Percentiles rank a stretch among this genome's conserved stretches.
These are phyloP conservation scores for Aristolochia contorta DNA, from an alignment of 164 flowering plant genomes.

Conservation along the genomic window DNA sequence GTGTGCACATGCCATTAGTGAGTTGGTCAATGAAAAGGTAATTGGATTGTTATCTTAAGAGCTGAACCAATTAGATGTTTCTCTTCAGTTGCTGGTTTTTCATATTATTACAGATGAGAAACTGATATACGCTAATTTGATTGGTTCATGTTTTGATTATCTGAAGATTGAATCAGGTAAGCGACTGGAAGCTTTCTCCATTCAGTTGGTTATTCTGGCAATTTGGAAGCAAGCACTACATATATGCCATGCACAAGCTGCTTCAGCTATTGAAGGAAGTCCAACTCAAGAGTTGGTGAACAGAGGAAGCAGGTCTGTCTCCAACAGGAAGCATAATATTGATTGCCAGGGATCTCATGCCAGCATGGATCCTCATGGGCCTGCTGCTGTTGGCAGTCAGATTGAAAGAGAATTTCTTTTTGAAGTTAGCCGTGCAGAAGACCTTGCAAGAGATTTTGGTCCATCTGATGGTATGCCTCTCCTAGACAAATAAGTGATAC, in stretches of 20 bases:
- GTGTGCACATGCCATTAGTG: constrained; percentile 72
- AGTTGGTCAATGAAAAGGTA: constrained; percentile 80
- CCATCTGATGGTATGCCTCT: constrained; percentile 48
- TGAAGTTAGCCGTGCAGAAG: constrained; percentile 86
- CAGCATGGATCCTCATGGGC: constrained; percentile 22
- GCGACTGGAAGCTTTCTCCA: constrained; percentile 83
- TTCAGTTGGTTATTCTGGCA: constrained; percentile 90
- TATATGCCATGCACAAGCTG: constrained; percentile 86
- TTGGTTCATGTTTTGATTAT: background rate
- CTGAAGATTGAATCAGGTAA: constrained; percentile 27
- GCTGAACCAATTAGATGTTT: background rate
- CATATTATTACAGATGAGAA: background rate
- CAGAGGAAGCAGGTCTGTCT: constrained; percentile 29
- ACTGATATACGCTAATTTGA: too few relatives aligned
- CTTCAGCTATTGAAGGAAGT: constrained; percentile 78
- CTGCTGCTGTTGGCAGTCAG: constrained; percentile 43
- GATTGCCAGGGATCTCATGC: constrained; percentile 30
- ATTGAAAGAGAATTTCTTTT: constrained; percentile 74
- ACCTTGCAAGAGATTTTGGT: constrained; percentile 60
- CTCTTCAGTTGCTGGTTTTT: too few relatives aligned
- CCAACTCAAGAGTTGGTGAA: constrained; percentile 41
- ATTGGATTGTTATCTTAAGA: background rate
- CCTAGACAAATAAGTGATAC: background rate
- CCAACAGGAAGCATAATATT: constrained; percentile 15
- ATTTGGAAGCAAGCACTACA: constrained; percentile 96